phyloP scores from a whole-genome alignment of 2,329 filamentous ascomycete species.

The Daldinia sp. region DNA sequence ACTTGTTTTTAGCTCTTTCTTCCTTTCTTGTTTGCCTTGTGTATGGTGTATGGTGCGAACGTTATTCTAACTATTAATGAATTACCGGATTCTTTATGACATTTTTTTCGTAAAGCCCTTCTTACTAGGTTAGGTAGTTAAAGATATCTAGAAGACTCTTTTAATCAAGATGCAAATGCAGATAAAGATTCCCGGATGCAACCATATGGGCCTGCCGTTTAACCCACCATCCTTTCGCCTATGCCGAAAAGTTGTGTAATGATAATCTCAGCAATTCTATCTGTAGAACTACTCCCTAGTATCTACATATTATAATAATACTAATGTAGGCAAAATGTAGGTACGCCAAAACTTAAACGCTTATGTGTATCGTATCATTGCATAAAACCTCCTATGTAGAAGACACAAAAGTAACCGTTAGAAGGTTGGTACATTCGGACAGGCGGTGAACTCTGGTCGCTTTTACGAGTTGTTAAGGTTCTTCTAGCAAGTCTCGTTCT shows the following conservation, averaged over 20 bases:
- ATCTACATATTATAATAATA: not conserved
- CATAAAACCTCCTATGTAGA: slow-evolving; percentile 12
- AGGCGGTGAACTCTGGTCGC: slow-evolving; percentile 33
- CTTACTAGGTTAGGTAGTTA: not conserved
- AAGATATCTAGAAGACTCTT: slow-evolving; percentile 2
- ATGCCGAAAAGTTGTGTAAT: slow-evolving; percentile 32
- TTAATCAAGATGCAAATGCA: slow-evolving; percentile 4
- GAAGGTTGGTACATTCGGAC: slow-evolving; percentile 10
- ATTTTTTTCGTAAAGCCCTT: slow-evolving; percentile 8
- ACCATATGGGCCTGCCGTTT: slow-evolving; percentile 24
- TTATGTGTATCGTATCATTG: slow-evolving; percentile 18
- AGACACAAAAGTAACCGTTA: not conserved
- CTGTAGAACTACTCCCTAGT: too few relatives aligned
- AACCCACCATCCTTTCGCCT: slow-evolving; percentile 30
- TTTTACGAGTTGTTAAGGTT: slow-evolving; percentile 19
- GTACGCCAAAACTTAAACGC: slow-evolving; percentile 11
- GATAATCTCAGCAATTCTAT: slow-evolving; percentile 8
- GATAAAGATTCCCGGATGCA: slow-evolving; percentile 27
- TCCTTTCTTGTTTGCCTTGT: too few relatives aligned
- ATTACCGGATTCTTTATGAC: slow-evolving; percentile 24
- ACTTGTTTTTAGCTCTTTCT: not conserved
- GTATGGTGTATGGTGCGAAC: not conserved
- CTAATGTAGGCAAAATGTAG: slow-evolving; percentile 1
- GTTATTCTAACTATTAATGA: not conserved
- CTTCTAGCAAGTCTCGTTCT: slow-evolving; percentile 1